Evolutionary conservation across 1,139 yeast genomes (phyloP).

Genomic region (Saccharomycopsis hybrid): DNA sequence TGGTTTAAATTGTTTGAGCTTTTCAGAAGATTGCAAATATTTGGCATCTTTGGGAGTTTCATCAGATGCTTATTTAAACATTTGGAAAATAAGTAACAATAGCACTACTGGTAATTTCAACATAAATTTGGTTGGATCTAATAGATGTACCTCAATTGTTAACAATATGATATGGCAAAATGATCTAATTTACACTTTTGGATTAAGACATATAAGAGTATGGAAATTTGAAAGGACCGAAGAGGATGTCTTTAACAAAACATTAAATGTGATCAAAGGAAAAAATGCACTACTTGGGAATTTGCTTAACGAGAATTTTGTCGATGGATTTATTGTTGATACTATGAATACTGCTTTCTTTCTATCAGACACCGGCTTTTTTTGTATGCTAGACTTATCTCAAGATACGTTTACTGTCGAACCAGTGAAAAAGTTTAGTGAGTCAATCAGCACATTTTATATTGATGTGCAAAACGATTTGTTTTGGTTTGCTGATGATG

Average conservation of each 20-base stretch:
- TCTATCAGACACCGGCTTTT: conserved; percentile 38
- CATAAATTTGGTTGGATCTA: conserved; percentile 37
- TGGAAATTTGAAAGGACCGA: conserved; percentile 42
- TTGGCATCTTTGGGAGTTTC: conserved; percentile 56
- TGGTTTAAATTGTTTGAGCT: conserved; percentile 50
- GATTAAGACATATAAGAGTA: conserved; percentile 51
- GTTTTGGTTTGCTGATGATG: conserved; percentile 1
- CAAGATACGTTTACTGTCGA: conserved; percentile 1
- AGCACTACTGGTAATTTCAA: conserved; percentile 6
- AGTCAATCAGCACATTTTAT: neutral
- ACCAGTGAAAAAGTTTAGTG: neutral
- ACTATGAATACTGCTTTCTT: conserved; percentile 31
- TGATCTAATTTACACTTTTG: conserved; percentile 45
- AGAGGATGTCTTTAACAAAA: conserved; percentile 11
- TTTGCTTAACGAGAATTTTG: conserved; percentile 42
- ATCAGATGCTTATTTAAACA: conserved; percentile 58
- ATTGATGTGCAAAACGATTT: neutral
- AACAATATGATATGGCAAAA: conserved; percentile 52
- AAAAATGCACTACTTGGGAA: conserved; percentile 51
- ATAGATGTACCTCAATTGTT: conserved; percentile 54
- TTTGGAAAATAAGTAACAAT: conserved; percentile 41
- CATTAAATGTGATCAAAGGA: conserved; percentile 40
- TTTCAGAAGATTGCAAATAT: conserved; percentile 49
- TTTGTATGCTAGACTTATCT: conserved; percentile 27
- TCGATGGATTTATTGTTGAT: conserved; percentile 30